phyloP scores from a whole-genome alignment of 805 yeast species.

The Pichia paraexigua region DNA sequence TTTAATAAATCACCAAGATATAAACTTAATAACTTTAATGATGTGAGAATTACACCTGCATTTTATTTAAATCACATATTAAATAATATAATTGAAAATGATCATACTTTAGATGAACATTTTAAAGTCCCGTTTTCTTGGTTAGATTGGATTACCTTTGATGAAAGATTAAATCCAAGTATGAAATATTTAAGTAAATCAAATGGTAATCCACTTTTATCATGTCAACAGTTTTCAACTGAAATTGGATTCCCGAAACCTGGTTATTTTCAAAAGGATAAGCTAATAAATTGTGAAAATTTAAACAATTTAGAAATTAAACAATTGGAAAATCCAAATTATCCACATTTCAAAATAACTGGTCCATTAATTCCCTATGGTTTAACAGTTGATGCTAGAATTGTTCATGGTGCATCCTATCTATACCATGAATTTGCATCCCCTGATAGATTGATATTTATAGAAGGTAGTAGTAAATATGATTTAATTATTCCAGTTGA shows the following conservation, averaged over 20 bases:
- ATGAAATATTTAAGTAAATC: conserved; percentile 10
- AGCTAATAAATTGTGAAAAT: conserved; percentile 10
- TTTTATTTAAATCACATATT: conserved; percentile 6
- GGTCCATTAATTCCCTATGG: conserved; percentile 16
- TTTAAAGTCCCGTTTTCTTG: conserved; percentile 20
- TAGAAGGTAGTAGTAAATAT: conserved; percentile 8
- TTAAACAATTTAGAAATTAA: conserved; percentile 6
- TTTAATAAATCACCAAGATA: neutral
- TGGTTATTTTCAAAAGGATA: neutral
- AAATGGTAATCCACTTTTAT: conserved; percentile 1
- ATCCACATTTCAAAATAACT: conserved; percentile 20
- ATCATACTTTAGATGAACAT: neutral
- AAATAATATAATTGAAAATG: neutral
- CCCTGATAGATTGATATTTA: conserved; percentile 23
- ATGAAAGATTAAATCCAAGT: conserved; percentile 18
- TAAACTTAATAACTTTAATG: neutral
- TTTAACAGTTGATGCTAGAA: conserved; percentile 25
- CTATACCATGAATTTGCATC: conserved; percentile 22
- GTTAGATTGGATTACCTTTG: conserved; percentile 25
- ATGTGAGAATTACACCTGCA: conserved; percentile 9
- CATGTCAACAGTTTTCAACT: conserved; percentile 15
- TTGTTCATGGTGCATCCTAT: conserved; percentile 29
- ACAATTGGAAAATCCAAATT: conserved; percentile 10
- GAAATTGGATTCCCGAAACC: conserved; percentile 12
- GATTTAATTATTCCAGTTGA: conserved; percentile 4